Percentiles rank a stretch among this genome's conserved stretches.
phyloP scores from a whole-genome alignment of 192 early-diverging fungal species.

The Neocallimastix lanati region DNA sequence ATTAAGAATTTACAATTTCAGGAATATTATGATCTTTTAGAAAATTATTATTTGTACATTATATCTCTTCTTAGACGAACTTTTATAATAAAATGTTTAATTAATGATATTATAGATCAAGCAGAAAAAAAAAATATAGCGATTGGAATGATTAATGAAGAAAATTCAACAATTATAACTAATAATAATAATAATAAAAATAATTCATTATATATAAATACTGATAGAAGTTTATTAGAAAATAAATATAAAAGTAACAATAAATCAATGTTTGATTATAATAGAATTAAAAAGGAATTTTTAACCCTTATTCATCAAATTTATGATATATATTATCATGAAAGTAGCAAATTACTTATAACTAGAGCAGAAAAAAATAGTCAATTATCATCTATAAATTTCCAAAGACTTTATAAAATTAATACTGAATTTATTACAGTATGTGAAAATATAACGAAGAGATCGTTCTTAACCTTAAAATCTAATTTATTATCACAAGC shows the following conservation, averaged over 20 bases:
- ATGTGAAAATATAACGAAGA: background rate
- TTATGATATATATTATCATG: background rate
- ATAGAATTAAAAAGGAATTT: background rate
- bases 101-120: background rate
- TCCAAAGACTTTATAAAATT: background rate
- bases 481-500: background rate
- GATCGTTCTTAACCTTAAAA: background rate
- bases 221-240: background rate
- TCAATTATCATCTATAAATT: background rate
- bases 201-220: background rate
- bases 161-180: background rate
- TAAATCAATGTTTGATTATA: background rate
- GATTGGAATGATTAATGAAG: background rate
- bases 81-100: background rate
- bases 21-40: background rate
- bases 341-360: background rate
- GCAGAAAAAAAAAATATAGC: background rate
- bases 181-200: no score
- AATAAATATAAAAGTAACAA: background rate
- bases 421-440: background rate
- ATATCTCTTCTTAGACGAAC: background rate
- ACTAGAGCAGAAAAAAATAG: background rate
- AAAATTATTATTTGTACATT: background rate
- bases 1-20: background rate
- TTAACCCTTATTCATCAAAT: background rate